Conservation (phyloP, 192 early-diverging fungal species). For the Thamnidium elegans region DNA sequence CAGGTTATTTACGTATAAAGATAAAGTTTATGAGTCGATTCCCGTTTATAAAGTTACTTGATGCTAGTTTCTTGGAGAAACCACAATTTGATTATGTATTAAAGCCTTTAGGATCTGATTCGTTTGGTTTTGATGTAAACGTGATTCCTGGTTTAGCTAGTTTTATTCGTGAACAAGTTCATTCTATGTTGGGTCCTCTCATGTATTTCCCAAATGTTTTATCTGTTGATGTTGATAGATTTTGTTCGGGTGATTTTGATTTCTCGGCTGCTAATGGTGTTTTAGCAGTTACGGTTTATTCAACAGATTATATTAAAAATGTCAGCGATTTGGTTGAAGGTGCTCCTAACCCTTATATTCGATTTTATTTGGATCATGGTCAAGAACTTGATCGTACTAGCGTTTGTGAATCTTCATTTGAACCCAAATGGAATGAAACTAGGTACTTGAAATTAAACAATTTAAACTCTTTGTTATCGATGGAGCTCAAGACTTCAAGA, state of each 20-base stretch:
- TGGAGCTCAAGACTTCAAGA: constrained; percentile 23
- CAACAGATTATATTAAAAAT: constrained; percentile 20
- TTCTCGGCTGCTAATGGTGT: constrained; percentile 32
- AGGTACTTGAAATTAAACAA: constrained; percentile 31
- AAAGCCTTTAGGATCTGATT: constrained; percentile 68
- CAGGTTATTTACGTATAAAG: constrained; percentile 60
- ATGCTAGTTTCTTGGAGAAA: constrained; percentile 68
- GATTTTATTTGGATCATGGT: constrained; percentile 33
- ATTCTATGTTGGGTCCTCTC: constrained; percentile 51
- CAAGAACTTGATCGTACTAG: constrained; percentile 30
- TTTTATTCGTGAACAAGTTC: constrained; percentile 59
- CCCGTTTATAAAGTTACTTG: constrained; percentile 68
- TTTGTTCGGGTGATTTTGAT: constrained; percentile 33
- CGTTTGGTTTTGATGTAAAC: constrained; percentile 70
- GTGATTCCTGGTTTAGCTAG: constrained; percentile 67
- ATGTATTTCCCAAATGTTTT: constrained; percentile 39
- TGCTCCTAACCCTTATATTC: constrained; percentile 26
- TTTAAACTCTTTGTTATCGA: constrained; percentile 14
- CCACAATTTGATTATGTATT: constrained; percentile 80
- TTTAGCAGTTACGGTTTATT: constrained; percentile 27
- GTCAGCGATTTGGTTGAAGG: constrained; percentile 7
- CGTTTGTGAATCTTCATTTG: constrained; percentile 12
- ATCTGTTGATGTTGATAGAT: constrained; percentile 28
- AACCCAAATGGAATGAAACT: constrained; percentile 35
- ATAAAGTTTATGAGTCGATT: constrained; percentile 72